Percentiles rank a stretch among this genome's conserved stretches.
Conservation (phyloP, 495 filamentous ascomycete species). For the Xylaria venustula region DNA sequence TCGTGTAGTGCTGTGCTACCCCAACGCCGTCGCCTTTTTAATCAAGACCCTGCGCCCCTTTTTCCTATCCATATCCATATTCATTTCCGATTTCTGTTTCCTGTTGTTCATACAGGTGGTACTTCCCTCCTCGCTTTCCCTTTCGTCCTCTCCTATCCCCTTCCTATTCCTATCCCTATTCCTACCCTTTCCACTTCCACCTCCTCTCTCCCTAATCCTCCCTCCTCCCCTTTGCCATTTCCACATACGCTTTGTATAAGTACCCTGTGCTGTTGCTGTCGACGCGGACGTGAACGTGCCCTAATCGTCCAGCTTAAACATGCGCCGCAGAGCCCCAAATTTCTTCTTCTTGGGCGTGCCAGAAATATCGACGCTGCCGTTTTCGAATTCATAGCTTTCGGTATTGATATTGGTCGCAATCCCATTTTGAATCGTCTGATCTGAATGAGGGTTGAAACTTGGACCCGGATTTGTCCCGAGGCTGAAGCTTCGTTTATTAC, state of each 20-base stretch:
- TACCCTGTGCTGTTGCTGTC: slow-evolving; percentile 17
- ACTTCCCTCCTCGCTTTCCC: no score
- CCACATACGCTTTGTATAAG: no score
- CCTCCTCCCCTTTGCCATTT: no score
- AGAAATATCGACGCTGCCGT: slow-evolving; percentile 23
- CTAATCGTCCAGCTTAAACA: slow-evolving; percentile 56
- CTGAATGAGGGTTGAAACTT: background rate
- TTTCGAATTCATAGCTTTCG: slow-evolving; percentile 14
- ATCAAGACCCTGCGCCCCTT: slow-evolving; percentile 21
- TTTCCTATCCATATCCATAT: slow-evolving; percentile 6
- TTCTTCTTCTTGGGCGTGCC: slow-evolving; percentile 60
- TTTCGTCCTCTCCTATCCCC: no score
- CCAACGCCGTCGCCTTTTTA: slow-evolving; percentile 14
- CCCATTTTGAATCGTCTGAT: no score
- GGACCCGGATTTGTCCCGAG: background rate
- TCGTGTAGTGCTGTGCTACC: background rate
- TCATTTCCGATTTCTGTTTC: no score
- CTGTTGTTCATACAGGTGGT: no score
- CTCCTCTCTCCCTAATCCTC: no score
- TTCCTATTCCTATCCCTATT: no score
- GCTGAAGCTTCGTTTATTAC: slow-evolving; percentile 22
- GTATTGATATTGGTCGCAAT: slow-evolving; percentile 5
- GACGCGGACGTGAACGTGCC: slow-evolving; percentile 3
- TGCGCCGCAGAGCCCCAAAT: slow-evolving; percentile 54
- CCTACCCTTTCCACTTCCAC: no score